Conservation (phyloP, 2,329 filamentous ascomycete genomes). For the Penicillium decumbens region DNA sequence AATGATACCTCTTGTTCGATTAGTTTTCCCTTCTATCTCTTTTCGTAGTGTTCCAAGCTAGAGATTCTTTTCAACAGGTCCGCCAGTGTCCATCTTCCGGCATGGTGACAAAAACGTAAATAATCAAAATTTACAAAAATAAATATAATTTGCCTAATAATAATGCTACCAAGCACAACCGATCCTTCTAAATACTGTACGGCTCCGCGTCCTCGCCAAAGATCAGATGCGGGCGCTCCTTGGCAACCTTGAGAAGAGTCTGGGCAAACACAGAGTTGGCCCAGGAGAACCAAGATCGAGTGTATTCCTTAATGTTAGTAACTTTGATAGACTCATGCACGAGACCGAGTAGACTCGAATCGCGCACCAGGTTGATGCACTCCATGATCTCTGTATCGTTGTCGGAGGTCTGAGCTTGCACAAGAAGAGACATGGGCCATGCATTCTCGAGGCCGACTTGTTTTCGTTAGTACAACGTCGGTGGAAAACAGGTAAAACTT, state of each 20-base stretch:
- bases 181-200: conserved; percentile 20
- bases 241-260: conserved; percentile 83
- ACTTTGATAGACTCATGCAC: conserved; percentile 93
- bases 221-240: conserved; percentile 80
- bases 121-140: neutral
- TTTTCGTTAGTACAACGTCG: conserved; percentile 44
- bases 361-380: conserved; percentile 69
- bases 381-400: conserved; percentile 73
- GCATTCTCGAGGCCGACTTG: conserved; percentile 80
- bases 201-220: conserved; percentile 58
- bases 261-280: conserved; percentile 94
- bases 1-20: too few species aligned
- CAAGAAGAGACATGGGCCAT: conserved; percentile 93
- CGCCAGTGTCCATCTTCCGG: too few species aligned
- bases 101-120: too few species aligned
- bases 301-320: conserved; percentile 64
- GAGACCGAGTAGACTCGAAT: conserved; percentile 69
- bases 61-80: too few species aligned
- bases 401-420: conserved; percentile 84
- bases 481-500: conserved; percentile 21
- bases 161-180: neutral
- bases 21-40: too few species aligned
- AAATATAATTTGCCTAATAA: neutral
- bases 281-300: conserved; percentile 94
- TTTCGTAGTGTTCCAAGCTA: too few species aligned